phyloP scores from a whole-genome alignment of 257 asterid species.

The Salvia rosmarinus region DNA sequence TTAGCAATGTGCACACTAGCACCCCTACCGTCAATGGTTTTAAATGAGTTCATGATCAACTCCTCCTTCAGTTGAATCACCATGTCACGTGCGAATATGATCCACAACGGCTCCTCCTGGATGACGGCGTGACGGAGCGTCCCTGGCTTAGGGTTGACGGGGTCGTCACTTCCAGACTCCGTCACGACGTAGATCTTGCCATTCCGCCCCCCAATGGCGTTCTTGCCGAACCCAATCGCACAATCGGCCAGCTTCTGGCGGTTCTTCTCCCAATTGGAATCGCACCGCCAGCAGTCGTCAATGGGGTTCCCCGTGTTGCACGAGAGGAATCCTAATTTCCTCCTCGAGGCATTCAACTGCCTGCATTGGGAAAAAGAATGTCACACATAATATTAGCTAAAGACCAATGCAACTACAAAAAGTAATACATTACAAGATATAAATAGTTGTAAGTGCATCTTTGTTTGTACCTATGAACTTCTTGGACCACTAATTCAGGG shows the following conservation, averaged over 20 bases:
- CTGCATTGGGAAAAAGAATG: conserved; percentile 44
- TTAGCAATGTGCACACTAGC: conserved; percentile 79
- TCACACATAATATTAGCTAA: conserved; percentile 10
- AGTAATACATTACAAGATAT: neutral
- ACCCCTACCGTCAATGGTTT: conserved; percentile 83
- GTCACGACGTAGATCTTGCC: conserved; percentile 71
- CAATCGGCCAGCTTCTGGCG: conserved; percentile 77
- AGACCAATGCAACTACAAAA: neutral
- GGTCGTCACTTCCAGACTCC: conserved; percentile 53
- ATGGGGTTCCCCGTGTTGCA: conserved; percentile 84
- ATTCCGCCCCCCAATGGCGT: conserved; percentile 68
- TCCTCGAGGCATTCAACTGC: conserved; percentile 66
- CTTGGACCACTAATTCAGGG: conserved; percentile 61
- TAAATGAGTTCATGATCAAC: conserved; percentile 80
- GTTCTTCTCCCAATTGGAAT: conserved; percentile 63
- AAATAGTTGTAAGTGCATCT: neutral
- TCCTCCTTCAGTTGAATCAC: conserved; percentile 75
- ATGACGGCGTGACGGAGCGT: conserved; percentile 72
- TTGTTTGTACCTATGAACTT: conserved; percentile 60
- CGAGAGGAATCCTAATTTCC: conserved; percentile 62
- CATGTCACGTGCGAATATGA: conserved; percentile 76
- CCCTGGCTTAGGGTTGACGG: conserved; percentile 68
- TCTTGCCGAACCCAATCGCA: conserved; percentile 77
- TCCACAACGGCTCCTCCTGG: conserved; percentile 76
- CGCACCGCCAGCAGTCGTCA: conserved; percentile 89